Base-by-base conservation (phyloP, 179 eudicot genomes). In the Vitellaria paradoxa region DNA sequence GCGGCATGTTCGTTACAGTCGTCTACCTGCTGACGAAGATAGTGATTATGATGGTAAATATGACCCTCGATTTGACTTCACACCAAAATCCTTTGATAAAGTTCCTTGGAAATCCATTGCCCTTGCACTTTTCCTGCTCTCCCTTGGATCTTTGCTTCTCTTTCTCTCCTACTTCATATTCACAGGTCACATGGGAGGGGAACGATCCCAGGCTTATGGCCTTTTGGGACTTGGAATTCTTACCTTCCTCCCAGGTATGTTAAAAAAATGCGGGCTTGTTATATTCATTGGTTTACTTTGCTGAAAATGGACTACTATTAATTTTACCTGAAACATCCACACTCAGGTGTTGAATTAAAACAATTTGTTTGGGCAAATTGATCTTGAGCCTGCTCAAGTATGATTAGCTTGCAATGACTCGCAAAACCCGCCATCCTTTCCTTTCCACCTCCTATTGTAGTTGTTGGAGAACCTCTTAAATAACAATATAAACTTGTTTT, bases 181-280 rank as follows among this genome's bases (percentile, higher is more conserved):
- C 83, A 87, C 95, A 47, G 98, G 96, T 79, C 98, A 95, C 82
- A 93, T 95, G 97, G 95, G 88, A 59, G 99, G 99, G 24, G 99
- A 95, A 40, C 76, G 21, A 30, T 82, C 90, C 37, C 99, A 95
- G 82, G 97, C 91, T 18, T 91, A 86, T 82, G 95, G 98, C 74
- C 91, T 95, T 61, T 80, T 95, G 24, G 97, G 91, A 30, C 92
- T 95, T 60, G 99, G 98, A 74, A 37, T 91, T 62, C 92, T 95
- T 72, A 82, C 97, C 23, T 93, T 95, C 59, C 89, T 95, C 79
- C 99, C 99, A 78, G 98, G 99, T 95, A 82, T 20, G 72, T 75
- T 60, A 24, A 12, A 40, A 12, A 6, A 23, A 40, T 4, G 30
- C 7, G 15, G 17, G 30, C 30, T 68, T 2, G 11, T 65, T 5